These are phyloP conservation scores for Cordyceps javanica DNA, from an alignment of 2,329 filamentous ascomycete genomes.

Conservation along the genomic window DNA sequence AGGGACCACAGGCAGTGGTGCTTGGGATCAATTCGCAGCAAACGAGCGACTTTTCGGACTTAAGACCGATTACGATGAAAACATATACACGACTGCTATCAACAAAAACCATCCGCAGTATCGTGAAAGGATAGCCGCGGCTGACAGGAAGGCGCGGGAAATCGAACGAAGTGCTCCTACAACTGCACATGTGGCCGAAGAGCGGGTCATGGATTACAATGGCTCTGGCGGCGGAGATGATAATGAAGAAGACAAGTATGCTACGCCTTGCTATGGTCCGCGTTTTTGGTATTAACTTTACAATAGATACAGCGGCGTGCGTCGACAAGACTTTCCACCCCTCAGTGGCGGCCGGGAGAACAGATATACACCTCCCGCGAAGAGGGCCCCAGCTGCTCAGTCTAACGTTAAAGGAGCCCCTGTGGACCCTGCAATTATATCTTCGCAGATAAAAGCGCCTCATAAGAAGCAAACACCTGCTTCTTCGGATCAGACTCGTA, in stretches of 20 bases:
- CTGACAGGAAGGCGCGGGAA: conserved; percentile 79
- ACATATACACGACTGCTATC: conserved; percentile 87
- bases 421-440: conserved; percentile 85
- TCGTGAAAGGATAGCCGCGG: conserved; percentile 67
- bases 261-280: conserved; percentile 8
- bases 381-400: conserved; percentile 69
- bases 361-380: conserved; percentile 87
- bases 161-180: conserved; percentile 71
- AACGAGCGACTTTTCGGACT: conserved; percentile 86
- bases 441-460: conserved; percentile 61
- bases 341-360: conserved; percentile 47
- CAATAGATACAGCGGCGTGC: conserved; percentile 81
- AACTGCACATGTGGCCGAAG: conserved; percentile 83
- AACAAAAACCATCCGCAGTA: conserved; percentile 80
- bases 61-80: conserved; percentile 87
- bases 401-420: conserved; percentile 70
- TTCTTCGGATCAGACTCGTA: conserved; percentile 22
- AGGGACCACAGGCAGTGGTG: conserved; percentile 38
- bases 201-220: conserved; percentile 68
- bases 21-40: conserved; percentile 91
- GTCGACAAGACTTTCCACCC: conserved; percentile 67
- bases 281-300: conserved; percentile 16
- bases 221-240: conserved; percentile 59
- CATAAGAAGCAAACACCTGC: conserved; percentile 30
- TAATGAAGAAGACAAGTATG: conserved; percentile 90